Evolutionary conservation across 495 filamentous ascomycete genomes (phyloP), one percentile per base, ranked within the genome.

Genomic region (Lepidopterella palustris): DNA sequence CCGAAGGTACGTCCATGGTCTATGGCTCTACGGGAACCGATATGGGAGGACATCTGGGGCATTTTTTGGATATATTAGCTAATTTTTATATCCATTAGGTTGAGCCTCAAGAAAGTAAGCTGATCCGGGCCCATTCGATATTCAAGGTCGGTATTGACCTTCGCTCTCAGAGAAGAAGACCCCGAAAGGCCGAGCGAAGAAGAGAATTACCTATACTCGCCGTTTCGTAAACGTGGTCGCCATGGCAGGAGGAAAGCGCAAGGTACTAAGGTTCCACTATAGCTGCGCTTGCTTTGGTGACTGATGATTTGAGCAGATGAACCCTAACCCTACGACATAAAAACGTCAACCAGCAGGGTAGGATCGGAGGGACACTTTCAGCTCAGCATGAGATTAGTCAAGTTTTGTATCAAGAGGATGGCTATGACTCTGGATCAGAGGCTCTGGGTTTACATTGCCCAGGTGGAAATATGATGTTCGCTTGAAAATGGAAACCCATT

Each of bases 211-310:
- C 66, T 98, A 99, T 83, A 97, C 91, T 68, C 88, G 93, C 75
- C 91, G 93, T 68, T 99, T 99, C 84, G 95, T 99, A 66, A 99
- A 97, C 82, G 35, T n/a, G n/a, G 92, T 99, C 73, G 95, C 90
- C 69, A 82, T 97, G 84, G 96, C 93, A 59, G 93, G 93, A 77
- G 93, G 93, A 77, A 99, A 99, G 92, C 83, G 93, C 78, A 97
- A 97, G 92, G 90, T 95, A 75, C 68, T 79, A 47, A 60, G 6
- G 26, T 50, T 8, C 42, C 13, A 35, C 26, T 11, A 40, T 5
- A 24, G 15, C 18, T 24, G 27, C 24, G 20, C 6, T 2, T 45
- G 26, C 15, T n/a, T 24, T 20, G 39, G 5, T 26, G 21, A 20
- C 29, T 59, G 45, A 67, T 57, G 40, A 35, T 5, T 53, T 23